Evolutionary conservation across 805 yeast species (phyloP), one percentile per base, ranked within the genome.

Genomic region (Cyberlindnera bimundalis): DNA sequence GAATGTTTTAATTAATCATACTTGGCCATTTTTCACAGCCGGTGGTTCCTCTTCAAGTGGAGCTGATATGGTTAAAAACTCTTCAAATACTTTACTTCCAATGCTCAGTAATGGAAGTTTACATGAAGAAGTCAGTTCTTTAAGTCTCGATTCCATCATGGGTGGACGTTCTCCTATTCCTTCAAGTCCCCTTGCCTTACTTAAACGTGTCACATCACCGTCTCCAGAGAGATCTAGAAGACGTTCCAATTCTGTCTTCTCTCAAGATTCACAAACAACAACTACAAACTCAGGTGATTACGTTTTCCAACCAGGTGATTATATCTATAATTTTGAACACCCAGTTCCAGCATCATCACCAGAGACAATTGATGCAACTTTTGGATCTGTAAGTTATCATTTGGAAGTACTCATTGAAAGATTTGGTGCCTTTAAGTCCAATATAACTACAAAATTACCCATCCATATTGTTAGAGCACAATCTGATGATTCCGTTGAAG

Each of bases 241-340:
- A 8, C 38, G 45, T 14, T 47, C 54, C 6, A 29, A 37, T 11
- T 39, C 45, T 1, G 29, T 40, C 24, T 38, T 21, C 38, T 40
- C 41, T 7, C 33, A 32, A 11, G 46, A 42, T 10, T 35, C 43
- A 2, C 33, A 30, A 19, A 30, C 24, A 5, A 30, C 33, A 4
- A 17, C 6, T 16, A n/a, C n/a, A n/a, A 29, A 16, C 24, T 12
- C n/a, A 15, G 33, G 33, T 16, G 47, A 48, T 25, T 73, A 71
- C 35, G 61, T 66, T 4, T 90, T 91, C 51, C 68, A 73, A 17
- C 88, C 95, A 0, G 99, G 98, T 16, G 97, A 90, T 55, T 93
- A 93, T 57, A 73, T 88, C 33, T 93, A 91, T 67, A 84, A 87
- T 44, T 91, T 93, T 61, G 99, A 93, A 61, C 86, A 89, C 43